Conservation (phyloP, 106 monocot genomes). For the Posidonia australis region DNA sequence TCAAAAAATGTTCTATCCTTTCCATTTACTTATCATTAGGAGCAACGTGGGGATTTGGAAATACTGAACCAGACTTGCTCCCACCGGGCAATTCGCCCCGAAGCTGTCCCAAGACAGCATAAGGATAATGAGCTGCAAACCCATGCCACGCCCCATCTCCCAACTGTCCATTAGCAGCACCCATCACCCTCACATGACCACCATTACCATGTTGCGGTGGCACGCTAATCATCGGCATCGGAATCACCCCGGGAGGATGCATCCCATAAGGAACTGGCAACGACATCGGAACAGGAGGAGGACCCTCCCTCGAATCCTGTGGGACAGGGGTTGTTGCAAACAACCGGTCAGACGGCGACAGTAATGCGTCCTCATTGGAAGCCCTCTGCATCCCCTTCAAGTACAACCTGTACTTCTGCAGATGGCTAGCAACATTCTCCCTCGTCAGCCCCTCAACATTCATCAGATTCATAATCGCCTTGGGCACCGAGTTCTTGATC, state of each 20-base stretch:
- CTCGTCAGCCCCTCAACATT: conserved; percentile 3
- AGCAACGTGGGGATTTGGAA: neutral
- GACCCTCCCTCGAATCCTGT: too few relatives aligned
- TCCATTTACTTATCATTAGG: neutral
- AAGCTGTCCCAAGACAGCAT: neutral
- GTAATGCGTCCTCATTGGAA: too few relatives aligned
- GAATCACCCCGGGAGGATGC: too few relatives aligned
- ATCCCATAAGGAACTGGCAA: too few relatives aligned
- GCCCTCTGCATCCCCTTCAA: neutral
- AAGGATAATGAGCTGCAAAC: neutral
- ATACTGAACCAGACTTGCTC: neutral
- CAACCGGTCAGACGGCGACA: too few relatives aligned
- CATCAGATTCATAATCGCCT: conserved; percentile 6
- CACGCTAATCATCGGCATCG: neutral
- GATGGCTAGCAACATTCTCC: conserved; percentile 5
- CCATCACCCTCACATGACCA: neutral
- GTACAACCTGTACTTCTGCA: conserved; percentile 3
- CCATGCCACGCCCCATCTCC: neutral
- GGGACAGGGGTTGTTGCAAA: too few relatives aligned
- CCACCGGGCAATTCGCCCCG: neutral
- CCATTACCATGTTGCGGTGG: neutral
- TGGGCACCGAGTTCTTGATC: conserved; percentile 1
- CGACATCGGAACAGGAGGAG: too few relatives aligned
- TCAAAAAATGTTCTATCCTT: neutral
- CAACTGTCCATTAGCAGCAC: neutral